Base-by-base conservation (phyloP, 2,329 filamentous ascomycete species). In the Aspergillus udagawae region DNA sequence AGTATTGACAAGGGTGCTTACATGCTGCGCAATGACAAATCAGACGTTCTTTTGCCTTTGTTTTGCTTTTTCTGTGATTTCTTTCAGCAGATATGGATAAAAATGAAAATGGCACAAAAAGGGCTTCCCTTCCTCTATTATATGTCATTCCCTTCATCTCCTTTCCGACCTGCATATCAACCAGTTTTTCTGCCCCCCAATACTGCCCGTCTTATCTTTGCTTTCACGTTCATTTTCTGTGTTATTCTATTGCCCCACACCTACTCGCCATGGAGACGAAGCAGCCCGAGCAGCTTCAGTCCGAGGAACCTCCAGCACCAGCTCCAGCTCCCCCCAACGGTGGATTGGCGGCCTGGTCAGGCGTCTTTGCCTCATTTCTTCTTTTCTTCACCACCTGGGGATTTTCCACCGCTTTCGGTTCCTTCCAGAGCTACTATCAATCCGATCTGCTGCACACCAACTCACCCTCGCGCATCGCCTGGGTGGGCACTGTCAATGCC, bases 401-500 rank as follows among this genome's bases (percentile, higher is more conserved):
- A 4, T 57, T 63, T 29, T 61, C 58, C 3, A 62, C 58, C 5
- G 61, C 62, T 5, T 68, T 63, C 44, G 62, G 67, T 1, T 61
- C 63, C 2, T 70, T 69, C 29, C 66, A 70, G 51, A 60, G 59
- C 10, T 68, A 61, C 52, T 70, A 70, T 27, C 52, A 65, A 51
- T 52, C 60, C 17, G 51, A 61, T 49, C 49, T 62, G 2, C 55
- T 67, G 9, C 63, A 57, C 44, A 45, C 52, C 10, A 57, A 61
- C 25, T 62, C 68, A 5, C 67, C 72, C 10, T 77, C 73, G 29
- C 44, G 68, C 14, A 76, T 80, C 53, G 74, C 76, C 17, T 79
- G 75, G 70, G 77, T 79, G 38, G 76, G 76, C 45, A 73, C 75
- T 1, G 62, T 77, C 29, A 74, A 77, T 53, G 69, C 72, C 21